Conservation (phyloP, 768 basidiomycete species). For the Pulveroboletus sp. region DNA sequence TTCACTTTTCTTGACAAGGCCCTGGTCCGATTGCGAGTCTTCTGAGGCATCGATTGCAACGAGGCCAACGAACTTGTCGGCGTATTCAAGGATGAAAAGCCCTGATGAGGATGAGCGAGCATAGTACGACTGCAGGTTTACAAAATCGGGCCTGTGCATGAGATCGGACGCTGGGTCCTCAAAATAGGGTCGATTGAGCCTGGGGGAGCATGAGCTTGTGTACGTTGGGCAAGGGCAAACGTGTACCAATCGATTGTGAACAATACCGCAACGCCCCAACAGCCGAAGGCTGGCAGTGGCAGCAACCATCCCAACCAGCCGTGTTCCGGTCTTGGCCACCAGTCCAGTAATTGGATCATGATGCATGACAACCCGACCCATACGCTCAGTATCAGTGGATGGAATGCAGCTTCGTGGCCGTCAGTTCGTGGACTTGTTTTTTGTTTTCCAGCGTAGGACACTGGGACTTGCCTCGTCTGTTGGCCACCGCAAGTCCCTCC, state of each 20-base stretch:
- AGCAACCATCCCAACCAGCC: constrained; percentile 49
- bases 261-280: constrained; percentile 58
- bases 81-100: constrained; percentile 65
- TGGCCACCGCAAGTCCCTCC: constrained; percentile 65
- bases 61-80: constrained; percentile 55
- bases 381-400: constrained; percentile 54
- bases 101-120: constrained; percentile 57
- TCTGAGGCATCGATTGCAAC: constrained; percentile 63
- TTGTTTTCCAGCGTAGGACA: neutral
- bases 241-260: constrained; percentile 64
- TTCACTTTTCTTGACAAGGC: constrained; percentile 20
- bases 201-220: constrained; percentile 24
- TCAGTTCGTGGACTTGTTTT: neutral
- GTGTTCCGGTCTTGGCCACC: constrained; percentile 57
- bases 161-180: constrained; percentile 49
- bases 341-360: constrained; percentile 55
- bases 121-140: constrained; percentile 52
- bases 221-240: neutral
- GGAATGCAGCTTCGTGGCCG: constrained; percentile 40
- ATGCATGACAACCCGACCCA: constrained; percentile 60
- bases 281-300: constrained; percentile 64
- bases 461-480: constrained; percentile 44
- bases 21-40: constrained; percentile 33
- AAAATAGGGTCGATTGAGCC: constrained; percentile 67
- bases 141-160: constrained; percentile 54